phyloP scores from a whole-genome alignment of 2,329 filamentous ascomycete species.

The Colletotrichum sp. region DNA sequence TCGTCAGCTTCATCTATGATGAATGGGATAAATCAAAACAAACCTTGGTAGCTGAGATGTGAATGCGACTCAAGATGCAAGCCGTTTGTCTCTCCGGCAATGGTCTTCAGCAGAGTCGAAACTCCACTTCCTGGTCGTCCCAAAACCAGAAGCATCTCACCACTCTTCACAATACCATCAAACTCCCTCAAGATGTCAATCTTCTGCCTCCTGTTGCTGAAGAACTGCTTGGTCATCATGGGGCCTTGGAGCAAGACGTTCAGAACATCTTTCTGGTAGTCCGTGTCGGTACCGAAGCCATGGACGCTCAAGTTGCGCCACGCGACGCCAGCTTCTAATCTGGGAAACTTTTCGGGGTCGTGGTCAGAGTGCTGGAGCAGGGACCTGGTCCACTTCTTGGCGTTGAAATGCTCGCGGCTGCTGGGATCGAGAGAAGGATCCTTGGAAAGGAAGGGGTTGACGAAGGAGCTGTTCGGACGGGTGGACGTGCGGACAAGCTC shows the following conservation, averaged over 20 bases:
- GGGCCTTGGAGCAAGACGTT: conserved; percentile 30
- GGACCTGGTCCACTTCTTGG: conserved; percentile 50
- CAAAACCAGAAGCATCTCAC: conserved; percentile 43
- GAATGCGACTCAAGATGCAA: conserved; percentile 49
- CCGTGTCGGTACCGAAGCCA: conserved; percentile 37
- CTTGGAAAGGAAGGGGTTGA: conserved; percentile 30
- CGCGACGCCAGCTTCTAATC: conserved; percentile 40
- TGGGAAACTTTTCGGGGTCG: conserved; percentile 39
- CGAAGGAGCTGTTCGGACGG: not conserved
- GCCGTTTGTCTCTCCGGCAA: conserved; percentile 57
- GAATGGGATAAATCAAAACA: not conserved
- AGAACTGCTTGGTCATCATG: conserved; percentile 23
- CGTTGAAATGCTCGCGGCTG: conserved; percentile 46
- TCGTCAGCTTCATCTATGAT: not conserved
- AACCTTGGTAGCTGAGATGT: conserved; percentile 57
- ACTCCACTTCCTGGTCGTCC: conserved; percentile 61
- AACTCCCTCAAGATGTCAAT: conserved; percentile 58
- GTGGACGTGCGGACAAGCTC: conserved; percentile 20
- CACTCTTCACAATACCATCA: conserved; percentile 55
- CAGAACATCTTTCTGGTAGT: conserved; percentile 38
- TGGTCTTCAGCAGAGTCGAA: conserved; percentile 61
- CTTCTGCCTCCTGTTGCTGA: conserved; percentile 29
- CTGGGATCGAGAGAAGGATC: conserved; percentile 45
- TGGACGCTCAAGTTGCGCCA: conserved; percentile 42
- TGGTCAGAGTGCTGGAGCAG: conserved; percentile 43